These are phyloP conservation scores for Phylloporus rhodoxanthus DNA, from an alignment of 768 basidiomycete species.

Conservation along the genomic window DNA sequence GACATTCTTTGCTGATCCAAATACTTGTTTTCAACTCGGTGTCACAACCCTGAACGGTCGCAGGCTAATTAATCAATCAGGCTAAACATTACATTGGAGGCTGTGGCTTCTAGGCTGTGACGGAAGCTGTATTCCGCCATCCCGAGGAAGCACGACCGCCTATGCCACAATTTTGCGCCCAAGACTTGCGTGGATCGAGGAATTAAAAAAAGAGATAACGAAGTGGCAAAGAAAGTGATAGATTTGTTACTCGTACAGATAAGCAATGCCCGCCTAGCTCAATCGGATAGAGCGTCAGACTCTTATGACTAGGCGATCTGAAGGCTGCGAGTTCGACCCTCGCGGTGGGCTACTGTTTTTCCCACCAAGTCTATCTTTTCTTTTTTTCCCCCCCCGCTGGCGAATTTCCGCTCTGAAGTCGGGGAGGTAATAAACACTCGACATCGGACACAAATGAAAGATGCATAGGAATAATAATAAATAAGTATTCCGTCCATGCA, in stretches of 20 bases:
- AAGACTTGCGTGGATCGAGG: background rate
- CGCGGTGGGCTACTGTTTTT: slow-evolving; percentile 49
- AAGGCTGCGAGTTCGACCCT: slow-evolving; percentile 63
- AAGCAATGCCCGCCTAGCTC: slow-evolving; percentile 50
- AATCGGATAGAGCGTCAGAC: slow-evolving; percentile 66
- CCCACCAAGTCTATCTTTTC: background rate
- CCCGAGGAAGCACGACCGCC: slow-evolving; percentile 3
- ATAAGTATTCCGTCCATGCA: slow-evolving; percentile 16
- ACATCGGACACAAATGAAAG: background rate
- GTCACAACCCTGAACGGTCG: slow-evolving; percentile 12
- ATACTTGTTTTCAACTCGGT: slow-evolving; percentile 4
- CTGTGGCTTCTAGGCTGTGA: slow-evolving; percentile 15
- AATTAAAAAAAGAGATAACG: too few relatives aligned
- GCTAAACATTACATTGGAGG: slow-evolving; percentile 1
- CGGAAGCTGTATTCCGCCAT: slow-evolving; percentile 11
- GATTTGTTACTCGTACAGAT: accelerated
- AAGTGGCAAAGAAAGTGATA: background rate
- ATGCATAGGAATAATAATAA: slow-evolving; percentile 18
- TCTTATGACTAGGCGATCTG: slow-evolving; percentile 49
- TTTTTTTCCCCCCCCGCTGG: background rate
- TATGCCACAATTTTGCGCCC: slow-evolving; percentile 26
- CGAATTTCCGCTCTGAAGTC: background rate
- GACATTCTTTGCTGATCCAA: slow-evolving; percentile 1
- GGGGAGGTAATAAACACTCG: background rate
- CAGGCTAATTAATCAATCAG: slow-evolving; percentile 17